Evolutionary conservation across 2,329 filamentous ascomycete genomes (phyloP).

Genomic region (Neurospora sp.): DNA sequence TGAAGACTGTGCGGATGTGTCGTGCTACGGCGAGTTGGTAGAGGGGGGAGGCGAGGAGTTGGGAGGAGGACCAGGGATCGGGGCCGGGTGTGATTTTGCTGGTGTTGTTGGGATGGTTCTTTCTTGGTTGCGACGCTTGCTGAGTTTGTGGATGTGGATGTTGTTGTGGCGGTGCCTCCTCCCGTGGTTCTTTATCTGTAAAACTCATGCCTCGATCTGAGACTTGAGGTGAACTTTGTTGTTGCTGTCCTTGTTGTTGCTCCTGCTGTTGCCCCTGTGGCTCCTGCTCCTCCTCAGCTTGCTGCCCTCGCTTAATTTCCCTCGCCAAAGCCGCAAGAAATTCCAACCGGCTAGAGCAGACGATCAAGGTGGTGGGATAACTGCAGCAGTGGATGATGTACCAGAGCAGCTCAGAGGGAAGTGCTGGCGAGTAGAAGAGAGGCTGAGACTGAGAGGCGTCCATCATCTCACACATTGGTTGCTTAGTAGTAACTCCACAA

Average conservation of each 20-base stretch:
- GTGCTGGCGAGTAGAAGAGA: conserved; percentile 40
- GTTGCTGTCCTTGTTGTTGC: background rate
- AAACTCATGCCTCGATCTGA: background rate
- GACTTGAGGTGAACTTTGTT: conserved; percentile 8
- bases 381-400: conserved; percentile 48
- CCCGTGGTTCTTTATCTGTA: background rate
- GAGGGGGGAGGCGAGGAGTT: conserved; percentile 54
- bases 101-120: background rate
- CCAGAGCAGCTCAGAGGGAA: conserved; percentile 52
- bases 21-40: conserved; percentile 58
- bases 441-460: conserved; percentile 16
- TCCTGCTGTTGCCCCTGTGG: background rate
- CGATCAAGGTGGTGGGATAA: conserved; percentile 54
- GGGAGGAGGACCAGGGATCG: conserved; percentile 10
- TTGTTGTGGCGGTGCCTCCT: background rate
- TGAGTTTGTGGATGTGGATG: conserved; percentile 4
- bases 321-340: conserved; percentile 53
- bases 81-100: conserved; percentile 9
- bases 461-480: background rate
- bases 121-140: background rate
- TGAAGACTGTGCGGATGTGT: conserved; percentile 61
- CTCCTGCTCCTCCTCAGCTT: background rate
- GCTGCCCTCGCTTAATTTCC: conserved; percentile 31
- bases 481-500: background rate
- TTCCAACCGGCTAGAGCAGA: conserved; percentile 54